phyloP scores from a whole-genome alignment of 306 rosid genomes.

The Vigna angularis region DNA sequence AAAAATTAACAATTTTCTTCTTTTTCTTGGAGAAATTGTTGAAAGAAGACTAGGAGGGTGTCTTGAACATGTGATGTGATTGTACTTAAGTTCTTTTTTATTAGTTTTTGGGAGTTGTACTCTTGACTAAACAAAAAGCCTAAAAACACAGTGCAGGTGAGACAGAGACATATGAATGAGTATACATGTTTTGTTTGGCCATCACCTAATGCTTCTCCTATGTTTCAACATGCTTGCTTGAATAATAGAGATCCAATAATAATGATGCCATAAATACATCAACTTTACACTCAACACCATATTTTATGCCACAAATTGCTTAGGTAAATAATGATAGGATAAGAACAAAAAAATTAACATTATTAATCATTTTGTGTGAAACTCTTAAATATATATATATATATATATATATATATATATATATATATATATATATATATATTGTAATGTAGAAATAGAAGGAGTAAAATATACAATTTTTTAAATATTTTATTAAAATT shows the following conservation, averaged over 20 bases:
- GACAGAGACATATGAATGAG: constrained; percentile 8
- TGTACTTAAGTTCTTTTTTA: neutral
- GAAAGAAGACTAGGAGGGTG: neutral
- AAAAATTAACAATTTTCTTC: neutral
- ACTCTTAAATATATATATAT: too few species aligned
- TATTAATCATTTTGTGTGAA: too few species aligned
- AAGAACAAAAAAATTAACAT: too few species aligned
- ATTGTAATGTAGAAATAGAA: too few species aligned
- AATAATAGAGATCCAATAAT: constrained; percentile 9
- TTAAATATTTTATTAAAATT: too few species aligned
- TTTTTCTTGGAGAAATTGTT: neutral
- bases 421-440: too few species aligned
- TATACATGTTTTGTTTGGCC: neutral
- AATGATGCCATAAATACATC: neutral
- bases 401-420: too few species aligned
- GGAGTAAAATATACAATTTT: too few species aligned
- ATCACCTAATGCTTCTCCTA: neutral
- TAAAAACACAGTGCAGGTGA: neutral
- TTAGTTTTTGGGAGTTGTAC: neutral
- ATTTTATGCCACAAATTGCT: neutral
- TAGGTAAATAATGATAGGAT: too few species aligned
- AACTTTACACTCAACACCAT: neutral
- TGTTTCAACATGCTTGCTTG: neutral
- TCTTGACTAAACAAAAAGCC: neutral
- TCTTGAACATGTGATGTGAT: neutral